Conservation (phyloP, 1,284 basidiomycete species). For the Leucocoprinus gongylophorus region DNA sequence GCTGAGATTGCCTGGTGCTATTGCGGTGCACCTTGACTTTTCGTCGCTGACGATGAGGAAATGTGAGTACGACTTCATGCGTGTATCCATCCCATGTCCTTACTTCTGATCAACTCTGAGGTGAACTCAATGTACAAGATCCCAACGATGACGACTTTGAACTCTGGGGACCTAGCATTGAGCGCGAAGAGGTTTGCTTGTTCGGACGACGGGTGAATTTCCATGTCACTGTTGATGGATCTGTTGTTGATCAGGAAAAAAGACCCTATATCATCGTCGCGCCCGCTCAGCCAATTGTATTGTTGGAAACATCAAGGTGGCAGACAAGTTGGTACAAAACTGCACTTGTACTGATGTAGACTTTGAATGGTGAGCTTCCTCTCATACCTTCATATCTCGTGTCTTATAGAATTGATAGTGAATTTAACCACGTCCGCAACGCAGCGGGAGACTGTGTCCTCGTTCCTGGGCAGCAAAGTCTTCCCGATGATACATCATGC, state of each 20-base stretch:
- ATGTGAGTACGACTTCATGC: conserved; percentile 48
- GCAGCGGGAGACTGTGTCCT: conserved; percentile 67
- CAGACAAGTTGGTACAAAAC: conserved; percentile 52
- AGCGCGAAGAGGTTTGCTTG: conserved; percentile 71
- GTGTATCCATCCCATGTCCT: neutral
- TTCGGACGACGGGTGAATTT: conserved; percentile 75
- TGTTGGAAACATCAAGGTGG: conserved; percentile 63
- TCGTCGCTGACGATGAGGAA: conserved; percentile 63
- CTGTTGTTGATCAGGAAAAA: conserved; percentile 3
- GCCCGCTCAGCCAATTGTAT: conserved; percentile 76
- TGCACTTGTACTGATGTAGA: conserved; percentile 71
- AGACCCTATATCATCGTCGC: conserved; percentile 87
- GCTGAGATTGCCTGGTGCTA: conserved; percentile 43
- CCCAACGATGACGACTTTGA: conserved; percentile 88
- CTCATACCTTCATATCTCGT: neutral
- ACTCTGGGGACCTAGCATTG: conserved; percentile 88
- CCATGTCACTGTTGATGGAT: neutral
- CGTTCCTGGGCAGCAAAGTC: conserved; percentile 56
- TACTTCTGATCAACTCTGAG: conserved; percentile 32
- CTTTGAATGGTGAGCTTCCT: conserved; percentile 78
- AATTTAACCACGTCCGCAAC: conserved; percentile 83
- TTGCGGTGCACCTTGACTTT: conserved; percentile 89
- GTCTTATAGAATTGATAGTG: conserved; percentile 40
- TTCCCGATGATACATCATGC: conserved; percentile 58
- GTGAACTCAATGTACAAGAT: conserved; percentile 60